Conservation (phyloP, 805 yeast species). For the Candida orba region DNA sequence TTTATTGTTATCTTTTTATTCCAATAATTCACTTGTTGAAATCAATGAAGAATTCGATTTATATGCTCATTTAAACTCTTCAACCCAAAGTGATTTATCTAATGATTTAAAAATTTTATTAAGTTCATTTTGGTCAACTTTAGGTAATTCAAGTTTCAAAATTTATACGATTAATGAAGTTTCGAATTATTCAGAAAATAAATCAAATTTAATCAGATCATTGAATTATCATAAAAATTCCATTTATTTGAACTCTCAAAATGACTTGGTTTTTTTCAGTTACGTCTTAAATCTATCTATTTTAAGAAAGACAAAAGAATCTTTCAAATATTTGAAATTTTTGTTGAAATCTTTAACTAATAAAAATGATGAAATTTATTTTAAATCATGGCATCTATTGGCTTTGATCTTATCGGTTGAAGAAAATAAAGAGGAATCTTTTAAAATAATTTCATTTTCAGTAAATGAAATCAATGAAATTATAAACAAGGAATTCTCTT, state of each 20-base stretch:
- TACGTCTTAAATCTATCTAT: slow-evolving; percentile 45
- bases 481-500: slow-evolving; percentile 5
- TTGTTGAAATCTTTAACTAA: slow-evolving; percentile 27
- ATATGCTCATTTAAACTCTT: not conserved
- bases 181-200: slow-evolving; percentile 6
- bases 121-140: slow-evolving; percentile 11
- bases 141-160: slow-evolving; percentile 10
- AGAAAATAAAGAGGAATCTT: slow-evolving; percentile 49
- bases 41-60: slow-evolving; percentile 1
- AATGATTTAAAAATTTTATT: not conserved
- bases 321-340: slow-evolving; percentile 40
- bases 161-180: slow-evolving; percentile 6
- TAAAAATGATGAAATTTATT: slow-evolving; percentile 35
- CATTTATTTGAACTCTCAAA: slow-evolving; percentile 9
- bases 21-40: slow-evolving; percentile 4
- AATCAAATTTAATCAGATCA: not conserved
- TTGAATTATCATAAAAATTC: slow-evolving; percentile 12
- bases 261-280: slow-evolving; percentile 23
- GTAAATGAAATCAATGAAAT: slow-evolving; percentile 35
- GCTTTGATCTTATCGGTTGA: slow-evolving; percentile 55
- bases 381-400: slow-evolving; percentile 61
- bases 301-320: slow-evolving; percentile 33
- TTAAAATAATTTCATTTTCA: slow-evolving; percentile 48
- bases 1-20: slow-evolving; percentile 10
- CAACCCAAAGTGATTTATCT: not conserved